phyloP scores from a whole-genome alignment of 345 rosid species.

The Zanthoxylum bungeanum region DNA sequence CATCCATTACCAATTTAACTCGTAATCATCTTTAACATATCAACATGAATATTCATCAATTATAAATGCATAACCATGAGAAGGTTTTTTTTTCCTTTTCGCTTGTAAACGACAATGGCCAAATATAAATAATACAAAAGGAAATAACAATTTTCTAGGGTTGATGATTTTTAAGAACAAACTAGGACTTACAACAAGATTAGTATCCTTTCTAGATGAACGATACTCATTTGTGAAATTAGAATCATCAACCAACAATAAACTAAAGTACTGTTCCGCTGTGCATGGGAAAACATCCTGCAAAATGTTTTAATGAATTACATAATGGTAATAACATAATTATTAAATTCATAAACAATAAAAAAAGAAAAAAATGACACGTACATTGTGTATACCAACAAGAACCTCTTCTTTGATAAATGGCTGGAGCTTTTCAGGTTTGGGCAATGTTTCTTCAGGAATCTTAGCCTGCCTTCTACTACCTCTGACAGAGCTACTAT shows the following conservation, averaged over 20 bases:
- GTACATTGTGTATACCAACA: conserved; percentile 64
- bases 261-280: conserved; percentile 59
- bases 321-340: conserved; percentile 8
- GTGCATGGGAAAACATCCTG: conserved; percentile 78
- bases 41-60: neutral
- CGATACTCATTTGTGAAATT: conserved; percentile 65
- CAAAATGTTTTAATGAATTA: conserved; percentile 26
- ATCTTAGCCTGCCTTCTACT: conserved; percentile 36
- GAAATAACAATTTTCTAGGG: neutral
- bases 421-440: conserved; percentile 54
- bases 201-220: conserved; percentile 67
- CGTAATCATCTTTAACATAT: neutral
- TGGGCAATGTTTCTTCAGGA: conserved; percentile 48
- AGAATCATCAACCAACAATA: conserved; percentile 69
- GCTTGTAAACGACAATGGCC: neutral
- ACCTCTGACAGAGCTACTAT: conserved; percentile 80
- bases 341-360: conserved; percentile 2
- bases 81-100: neutral
- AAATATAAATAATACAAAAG: neutral
- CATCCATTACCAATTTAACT: neutral
- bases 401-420: conserved; percentile 90
- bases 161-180: neutral
- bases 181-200: conserved; percentile 59
- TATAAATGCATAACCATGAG: neutral
- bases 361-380: conserved; percentile 17